These are phyloP conservation scores for Erythrobasidium hasegawianum DNA, from an alignment of 1,284 basidiomycete species.

Conservation along the genomic window DNA sequence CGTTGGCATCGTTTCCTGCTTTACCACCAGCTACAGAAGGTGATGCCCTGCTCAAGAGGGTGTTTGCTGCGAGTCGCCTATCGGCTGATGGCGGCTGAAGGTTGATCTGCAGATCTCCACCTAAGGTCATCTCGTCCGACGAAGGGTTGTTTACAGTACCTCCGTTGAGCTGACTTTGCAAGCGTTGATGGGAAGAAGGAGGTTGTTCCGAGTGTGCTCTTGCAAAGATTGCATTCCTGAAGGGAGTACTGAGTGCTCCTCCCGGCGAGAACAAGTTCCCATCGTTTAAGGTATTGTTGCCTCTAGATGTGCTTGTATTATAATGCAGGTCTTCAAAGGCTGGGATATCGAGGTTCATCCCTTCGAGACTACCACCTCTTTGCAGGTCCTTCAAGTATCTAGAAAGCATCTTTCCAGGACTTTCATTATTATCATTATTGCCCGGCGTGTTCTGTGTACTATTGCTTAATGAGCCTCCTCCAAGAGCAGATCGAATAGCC, in stretches of 20 bases:
- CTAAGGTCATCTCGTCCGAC: constrained; percentile 26
- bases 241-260: constrained; percentile 22
- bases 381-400: neutral
- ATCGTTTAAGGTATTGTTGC: neutral
- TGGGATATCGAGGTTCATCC: neutral
- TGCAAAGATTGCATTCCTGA: constrained; percentile 11
- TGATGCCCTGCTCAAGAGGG: too few relatives aligned
- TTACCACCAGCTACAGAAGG: too few relatives aligned
- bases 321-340: neutral
- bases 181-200: neutral
- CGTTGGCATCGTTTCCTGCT: too few relatives aligned
- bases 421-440: neutral
- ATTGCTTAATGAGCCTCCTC: neutral
- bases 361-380: neutral
- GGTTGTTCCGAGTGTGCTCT: neutral
- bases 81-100: constrained; percentile 22
- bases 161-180: neutral
- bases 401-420: constrained; percentile 3
- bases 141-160: constrained; percentile 14
- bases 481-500: constrained; percentile 18
- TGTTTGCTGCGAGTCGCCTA: neutral
- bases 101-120: constrained; percentile 16
- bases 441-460: neutral
- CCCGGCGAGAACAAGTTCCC: neutral
- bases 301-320: neutral